Evolutionary conservation across 768 basidiomycete species (phyloP).

Genomic region (Leucocoprinus sp.): DNA sequence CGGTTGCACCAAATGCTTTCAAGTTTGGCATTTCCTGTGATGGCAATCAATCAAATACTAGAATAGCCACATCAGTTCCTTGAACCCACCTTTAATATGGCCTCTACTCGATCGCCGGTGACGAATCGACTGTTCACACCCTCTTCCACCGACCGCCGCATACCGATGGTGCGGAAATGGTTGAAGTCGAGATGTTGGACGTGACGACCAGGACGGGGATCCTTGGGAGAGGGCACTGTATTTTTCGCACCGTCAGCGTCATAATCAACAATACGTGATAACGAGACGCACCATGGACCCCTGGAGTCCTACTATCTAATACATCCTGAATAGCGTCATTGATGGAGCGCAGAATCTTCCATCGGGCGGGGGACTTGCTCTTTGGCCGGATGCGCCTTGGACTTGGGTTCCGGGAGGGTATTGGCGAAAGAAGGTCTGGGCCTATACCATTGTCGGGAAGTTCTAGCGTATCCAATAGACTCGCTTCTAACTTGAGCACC

Average conservation of each 20-base stretch:
- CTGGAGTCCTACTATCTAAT: slow-evolving; percentile 53
- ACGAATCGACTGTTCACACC: slow-evolving; percentile 87
- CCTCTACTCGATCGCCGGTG: slow-evolving; percentile 77
- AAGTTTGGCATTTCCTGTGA: slow-evolving; percentile 83
- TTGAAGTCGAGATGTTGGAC: slow-evolving; percentile 90
- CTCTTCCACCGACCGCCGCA: slow-evolving; percentile 88
- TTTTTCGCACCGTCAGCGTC: slow-evolving; percentile 8
- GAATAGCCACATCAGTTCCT: slow-evolving; percentile 6
- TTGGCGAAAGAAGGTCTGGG: slow-evolving; percentile 68
- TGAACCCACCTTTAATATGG: slow-evolving; percentile 60
- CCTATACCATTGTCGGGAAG: slow-evolving; percentile 66
- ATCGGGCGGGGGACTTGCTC: slow-evolving; percentile 75
- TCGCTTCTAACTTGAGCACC: slow-evolving; percentile 47
- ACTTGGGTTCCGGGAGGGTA: slow-evolving; percentile 77
- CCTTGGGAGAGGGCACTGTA: slow-evolving; percentile 59
- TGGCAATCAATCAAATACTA: slow-evolving; percentile 10
- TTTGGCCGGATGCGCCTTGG: slow-evolving; percentile 68
- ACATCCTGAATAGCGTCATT: slow-evolving; percentile 71
- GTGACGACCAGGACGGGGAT: slow-evolving; percentile 70
- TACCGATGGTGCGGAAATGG: slow-evolving; percentile 95
- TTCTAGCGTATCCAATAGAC: slow-evolving; percentile 48
- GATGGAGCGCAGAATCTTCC: slow-evolving; percentile 75
- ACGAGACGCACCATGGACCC: slow-evolving; percentile 56
- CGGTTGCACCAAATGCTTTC: slow-evolving; percentile 86
- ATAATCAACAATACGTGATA: slow-evolving; percentile 3